Evolutionary conservation across 2,329 filamentous ascomycete genomes (phyloP).

Genomic region (Pestalotiopsis sp.): DNA sequence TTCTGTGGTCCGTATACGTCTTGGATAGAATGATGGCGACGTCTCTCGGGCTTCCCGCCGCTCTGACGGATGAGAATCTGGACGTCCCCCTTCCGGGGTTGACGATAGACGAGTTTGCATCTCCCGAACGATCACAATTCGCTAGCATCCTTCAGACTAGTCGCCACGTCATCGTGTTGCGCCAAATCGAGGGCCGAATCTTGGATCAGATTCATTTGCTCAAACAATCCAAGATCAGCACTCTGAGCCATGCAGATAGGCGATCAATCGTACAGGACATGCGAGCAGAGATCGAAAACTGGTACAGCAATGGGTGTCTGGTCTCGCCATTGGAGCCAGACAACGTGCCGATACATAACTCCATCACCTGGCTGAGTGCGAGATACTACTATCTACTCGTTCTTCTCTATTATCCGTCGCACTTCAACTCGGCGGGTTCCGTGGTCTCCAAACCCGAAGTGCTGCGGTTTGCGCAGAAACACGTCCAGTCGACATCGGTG

Average conservation of each 20-base stretch:
- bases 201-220: slow-evolving; percentile 38
- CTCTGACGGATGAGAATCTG: slow-evolving; percentile 41
- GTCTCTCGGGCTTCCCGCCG: slow-evolving; percentile 42
- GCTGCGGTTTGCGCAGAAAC: slow-evolving; percentile 41
- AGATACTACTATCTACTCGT: slow-evolving; percentile 48
- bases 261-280: slow-evolving; percentile 35
- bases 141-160: slow-evolving; percentile 46
- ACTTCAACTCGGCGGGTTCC: slow-evolving; percentile 38
- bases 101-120: slow-evolving; percentile 48
- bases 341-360: slow-evolving; percentile 47
- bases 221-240: slow-evolving; percentile 30
- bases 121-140: slow-evolving; percentile 37
- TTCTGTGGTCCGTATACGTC: slow-evolving; percentile 49
- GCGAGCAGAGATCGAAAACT: slow-evolving; percentile 47
- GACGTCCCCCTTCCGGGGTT: slow-evolving; percentile 45
- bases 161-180: slow-evolving; percentile 46
- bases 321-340: slow-evolving; percentile 44
- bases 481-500: slow-evolving; percentile 43
- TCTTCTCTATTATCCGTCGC: slow-evolving; percentile 44
- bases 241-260: slow-evolving; percentile 34
- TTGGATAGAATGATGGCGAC: slow-evolving; percentile 48
- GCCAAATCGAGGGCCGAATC: slow-evolving; percentile 46
- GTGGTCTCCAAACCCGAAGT: slow-evolving; percentile 36
- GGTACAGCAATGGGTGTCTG: slow-evolving; percentile 49
- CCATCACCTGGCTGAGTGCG: slow-evolving; percentile 45